Evolutionary conservation across 1,139 yeast species (phyloP), one percentile per base, ranked within the genome.

Genomic region (Debaryomycetaceae sp.): DNA sequence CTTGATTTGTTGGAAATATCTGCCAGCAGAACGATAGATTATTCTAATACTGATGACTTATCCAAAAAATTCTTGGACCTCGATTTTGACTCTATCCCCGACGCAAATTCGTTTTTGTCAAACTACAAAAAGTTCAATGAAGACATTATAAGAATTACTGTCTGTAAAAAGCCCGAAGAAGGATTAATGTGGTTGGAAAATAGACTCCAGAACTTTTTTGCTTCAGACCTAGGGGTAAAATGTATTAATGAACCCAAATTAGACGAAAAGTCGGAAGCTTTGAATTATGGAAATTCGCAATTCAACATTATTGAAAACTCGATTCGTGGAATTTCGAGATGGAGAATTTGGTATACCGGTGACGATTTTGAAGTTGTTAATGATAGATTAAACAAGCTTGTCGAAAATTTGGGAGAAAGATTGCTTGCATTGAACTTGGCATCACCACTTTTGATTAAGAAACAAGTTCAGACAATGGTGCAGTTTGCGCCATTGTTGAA

Each of bases 401-500:
- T 89, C 17, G 94, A 88, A 54, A 75, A 74, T 19, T 74, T 94
- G 55, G 89, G 96, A 38, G 84, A 83, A 46, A 78, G 88, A 49
- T 67, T 92, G 44, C 68, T 91, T 42, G 84, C 83, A 17, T 77
- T 92, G 76, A 79, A 81, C 44, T 73, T 87, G 32, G 77, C 83
- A 24, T 91, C 89, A 47, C 97, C 98, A 1, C 73, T 86, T 46
- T 65, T 94, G 36, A 74, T 87, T 46, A 78, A 96, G 49, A 89
- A 88, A 51, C 87, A 88, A 55, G 86, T 89, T 14, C 98, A 92
- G 62, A 87, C 96, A 3, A 73, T 91, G 50, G 98, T 94, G n/a
- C 95, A 92, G 58, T 92, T 92, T 60, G 87, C 97, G n/a, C 96
- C 98, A 1, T 70, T 89, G 46, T 68, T 92, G 44, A 87, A 87